phyloP scores from a whole-genome alignment of 495 filamentous ascomycete species.

The Penicillium psychrofluorescens region DNA sequence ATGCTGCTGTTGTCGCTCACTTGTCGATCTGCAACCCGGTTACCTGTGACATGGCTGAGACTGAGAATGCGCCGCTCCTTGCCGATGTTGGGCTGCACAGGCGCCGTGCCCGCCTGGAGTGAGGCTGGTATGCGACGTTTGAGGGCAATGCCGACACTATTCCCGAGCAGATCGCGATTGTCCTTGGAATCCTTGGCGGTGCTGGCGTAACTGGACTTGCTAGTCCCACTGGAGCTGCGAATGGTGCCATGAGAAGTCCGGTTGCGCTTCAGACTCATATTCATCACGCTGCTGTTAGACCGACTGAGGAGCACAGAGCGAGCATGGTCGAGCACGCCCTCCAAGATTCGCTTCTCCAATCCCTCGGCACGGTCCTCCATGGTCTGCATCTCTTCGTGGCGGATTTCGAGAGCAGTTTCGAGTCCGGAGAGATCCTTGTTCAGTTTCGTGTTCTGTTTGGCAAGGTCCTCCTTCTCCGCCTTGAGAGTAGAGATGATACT shows the following conservation, averaged over 20 bases:
- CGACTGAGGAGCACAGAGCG: constrained; percentile 69
- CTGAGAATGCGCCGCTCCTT: constrained; percentile 72
- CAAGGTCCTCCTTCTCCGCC: constrained; percentile 63
- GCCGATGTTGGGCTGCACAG: constrained; percentile 38
- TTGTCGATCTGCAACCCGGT: constrained; percentile 56
- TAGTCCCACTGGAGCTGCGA: constrained; percentile 34
- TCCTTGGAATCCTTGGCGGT: constrained; percentile 36
- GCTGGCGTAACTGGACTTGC: constrained; percentile 29
- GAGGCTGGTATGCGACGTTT: constrained; percentile 38
- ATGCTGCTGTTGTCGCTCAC: constrained; percentile 37
- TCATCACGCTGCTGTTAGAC: constrained; percentile 25
- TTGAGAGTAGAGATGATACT: constrained; percentile 51
- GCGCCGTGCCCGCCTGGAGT: constrained; percentile 38
- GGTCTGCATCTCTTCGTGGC: constrained; percentile 79
- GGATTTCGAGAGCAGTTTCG: constrained; percentile 79
- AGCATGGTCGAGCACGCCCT: constrained; percentile 93
- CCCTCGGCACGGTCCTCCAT: constrained; percentile 84
- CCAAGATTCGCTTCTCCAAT: constrained; percentile 85
- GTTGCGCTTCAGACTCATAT: constrained; percentile 71
- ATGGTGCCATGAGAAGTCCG: constrained; percentile 37
- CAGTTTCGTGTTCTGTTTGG: constrained; percentile 65
- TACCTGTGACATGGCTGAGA: constrained; percentile 78
- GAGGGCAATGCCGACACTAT: constrained; percentile 45
- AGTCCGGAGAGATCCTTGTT: constrained; percentile 78
- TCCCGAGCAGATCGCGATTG: constrained; percentile 34